Base-by-base conservation (phyloP, 768 basidiomycete species). In the Chalciporus chontae region DNA sequence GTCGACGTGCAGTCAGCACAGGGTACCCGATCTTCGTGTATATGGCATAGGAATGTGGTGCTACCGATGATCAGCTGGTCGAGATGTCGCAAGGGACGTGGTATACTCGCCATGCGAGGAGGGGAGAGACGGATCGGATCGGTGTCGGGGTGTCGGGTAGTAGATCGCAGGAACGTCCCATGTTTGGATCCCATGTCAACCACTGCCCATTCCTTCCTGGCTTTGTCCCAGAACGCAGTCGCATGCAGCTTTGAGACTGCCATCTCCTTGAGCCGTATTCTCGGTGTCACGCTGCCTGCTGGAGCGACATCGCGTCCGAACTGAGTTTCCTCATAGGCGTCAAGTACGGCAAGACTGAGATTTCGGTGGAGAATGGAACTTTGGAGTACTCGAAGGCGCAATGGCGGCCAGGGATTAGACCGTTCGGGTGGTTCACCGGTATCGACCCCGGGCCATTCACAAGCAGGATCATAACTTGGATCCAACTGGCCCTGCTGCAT, bases 131-230 rank as follows among this genome's bases (percentile, higher is more conserved):
- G 77, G 41, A 63, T 55, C 15, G 79, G 78, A 13, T 55, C 51
- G 10, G 37, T 34, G 41, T 52, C 54, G 17, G 47, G 47, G n/a
- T 45, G 60, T 31, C 21, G 62, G 17, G 61, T 55, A 24, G 61
- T 55, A 24, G 53, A 47, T 17, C 63, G 58, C n/a, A 88, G 48
- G 63, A 83, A 91, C 0, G 90, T 91, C 4, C 90, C 90, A 55
- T 93, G 90, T 65, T 83, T 85, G 45, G 86, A 88, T 9, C 87
- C 90, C 83, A 87, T 87, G 63, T 93, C 90, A 9, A 90, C 87
- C 26, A 88, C 69, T 3, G 78, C 76, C 89, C 89, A 92, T 50
- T 79, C 77, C 13, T 68, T 63, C 47, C 78, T 73, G 24, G 66
- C 64, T 29, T 70, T 69, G 62, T 90, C 83, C 84, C 83, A 90